phyloP scores from a whole-genome alignment of 2,329 filamentous ascomycete genomes.

The Paraphoma chrysanthemicola region DNA sequence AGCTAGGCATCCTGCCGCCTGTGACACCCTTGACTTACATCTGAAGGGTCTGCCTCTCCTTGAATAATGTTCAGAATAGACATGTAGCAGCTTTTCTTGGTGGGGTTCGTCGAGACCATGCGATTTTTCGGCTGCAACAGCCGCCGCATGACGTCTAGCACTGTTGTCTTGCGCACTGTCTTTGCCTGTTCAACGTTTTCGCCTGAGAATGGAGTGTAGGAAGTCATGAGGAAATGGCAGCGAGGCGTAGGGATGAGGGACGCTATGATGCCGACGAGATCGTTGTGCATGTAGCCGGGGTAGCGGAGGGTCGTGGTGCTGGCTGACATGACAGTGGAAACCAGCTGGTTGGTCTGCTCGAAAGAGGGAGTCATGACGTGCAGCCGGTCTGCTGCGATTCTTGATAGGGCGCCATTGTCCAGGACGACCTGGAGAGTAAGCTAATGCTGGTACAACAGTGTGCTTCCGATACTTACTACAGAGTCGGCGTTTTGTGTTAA shows the following conservation, averaged over 20 bases:
- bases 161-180: constrained; percentile 97
- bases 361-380: constrained; percentile 97
- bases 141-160: constrained; percentile 95
- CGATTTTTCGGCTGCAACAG: constrained; percentile 97
- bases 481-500: constrained; percentile 97
- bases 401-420: constrained; percentile 91
- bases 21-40: constrained; percentile 59
- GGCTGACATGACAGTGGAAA: constrained; percentile 96
- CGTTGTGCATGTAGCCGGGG: constrained; percentile 99
- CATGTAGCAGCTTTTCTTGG: constrained; percentile 98
- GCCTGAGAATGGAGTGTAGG: constrained; percentile 96
- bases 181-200: constrained; percentile 97
- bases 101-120: constrained; percentile 95
- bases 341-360: constrained; percentile 96
- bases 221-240: constrained; percentile 98
- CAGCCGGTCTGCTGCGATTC: constrained; percentile 91
- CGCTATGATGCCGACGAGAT: constrained; percentile 94
- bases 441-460: neutral
- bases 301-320: constrained; percentile 96
- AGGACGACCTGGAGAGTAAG: constrained; percentile 71
- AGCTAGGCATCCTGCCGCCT: constrained; percentile 6
- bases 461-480: constrained; percentile 64
- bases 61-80: constrained; percentile 99
- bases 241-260: constrained; percentile 95
- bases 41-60: constrained; percentile 96